These are phyloP conservation scores for Dioscorea cayenensis DNA, from an alignment of 116 monocot genomes.

Conservation along the genomic window DNA sequence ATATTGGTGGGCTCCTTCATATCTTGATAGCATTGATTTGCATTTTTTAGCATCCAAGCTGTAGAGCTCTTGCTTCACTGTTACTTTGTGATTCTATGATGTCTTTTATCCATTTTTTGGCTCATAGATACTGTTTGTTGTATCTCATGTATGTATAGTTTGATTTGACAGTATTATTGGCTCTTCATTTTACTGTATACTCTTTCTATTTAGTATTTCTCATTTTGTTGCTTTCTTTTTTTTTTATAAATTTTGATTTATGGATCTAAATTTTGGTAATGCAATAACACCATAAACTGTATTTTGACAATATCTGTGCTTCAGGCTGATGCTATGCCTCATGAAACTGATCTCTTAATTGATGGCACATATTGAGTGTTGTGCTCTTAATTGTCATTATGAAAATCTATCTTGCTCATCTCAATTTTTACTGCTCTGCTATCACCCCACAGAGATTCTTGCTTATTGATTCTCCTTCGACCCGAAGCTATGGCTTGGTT, in stretches of 20 bases:
- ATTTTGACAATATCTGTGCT: slow-evolving; percentile 4
- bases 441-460: slow-evolving; percentile 16
- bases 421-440: slow-evolving; percentile 21
- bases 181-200: background rate
- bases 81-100: no score
- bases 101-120: no score
- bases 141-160: no score
- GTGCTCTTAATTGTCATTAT: slow-evolving; percentile 24
- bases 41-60: no score
- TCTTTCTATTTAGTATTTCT: background rate
- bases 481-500: slow-evolving; percentile 38
- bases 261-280: slow-evolving; percentile 1
- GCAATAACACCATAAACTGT: slow-evolving; percentile 8
- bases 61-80: no score
- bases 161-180: background rate
- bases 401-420: slow-evolving; percentile 19
- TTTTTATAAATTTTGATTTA: background rate
- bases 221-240: background rate
- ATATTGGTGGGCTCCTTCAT: no score
- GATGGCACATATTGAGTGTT: slow-evolving; percentile 17
- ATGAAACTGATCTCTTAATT: slow-evolving; percentile 16
- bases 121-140: no score
- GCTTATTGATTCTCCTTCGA: slow-evolving; percentile 24
- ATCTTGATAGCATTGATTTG: no score
- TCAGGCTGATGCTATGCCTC: slow-evolving; percentile 19